Evolutionary conservation across 2,329 filamentous ascomycete genomes (phyloP), one percentile per base, ranked within the genome.

Genomic region (Penicillium sp.): DNA sequence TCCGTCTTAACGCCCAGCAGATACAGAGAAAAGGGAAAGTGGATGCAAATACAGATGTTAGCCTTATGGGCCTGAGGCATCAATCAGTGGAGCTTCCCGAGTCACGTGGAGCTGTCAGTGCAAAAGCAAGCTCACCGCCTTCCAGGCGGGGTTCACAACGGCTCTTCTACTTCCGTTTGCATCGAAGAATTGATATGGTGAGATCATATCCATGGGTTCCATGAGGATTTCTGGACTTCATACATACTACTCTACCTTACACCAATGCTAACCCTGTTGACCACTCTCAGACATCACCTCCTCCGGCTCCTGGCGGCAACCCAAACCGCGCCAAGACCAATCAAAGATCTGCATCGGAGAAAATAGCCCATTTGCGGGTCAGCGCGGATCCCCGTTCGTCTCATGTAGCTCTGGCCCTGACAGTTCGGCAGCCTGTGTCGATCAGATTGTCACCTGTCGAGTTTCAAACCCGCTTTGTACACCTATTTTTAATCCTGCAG

Each of bases 241-340:
- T 48, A 28, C 18, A 42, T 44, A 26, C 31, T 22, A 42, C 32
- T 11, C 42, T 7, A 36, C 44, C 24, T 40, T 7, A 36, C 44
- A 8, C 24, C 24, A 29, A 51, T 47, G 55, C 50, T 35, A 55
- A 47, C 46, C 46, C 44, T 46, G 23, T 46, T 46, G 27, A 32
- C 40, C 20, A 9, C 18, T 14, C 14, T 20, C 18, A 20, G 18
- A 3, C 3, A 3, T 20, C 35, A 37, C 6, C 14, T n/a, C 34
- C 44, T 42, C 48, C 50, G 42, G 44, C 42, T 50, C 46, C 54
- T 54, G 52, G 55, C 55, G 55, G 44, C 47, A 54, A 46, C 50
- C 42, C 48, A 53, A 36, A 56, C 52, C 53, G 34, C 14, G 14
- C 18, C 32, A 27, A 24, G 27, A 23, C 56, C 55, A 58, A 56